Percentiles rank a stretch among this genome's conserved stretches.
These are phyloP conservation scores for Glycine soja DNA, from an alignment of 306 rosid species.

Conservation along the genomic window DNA sequence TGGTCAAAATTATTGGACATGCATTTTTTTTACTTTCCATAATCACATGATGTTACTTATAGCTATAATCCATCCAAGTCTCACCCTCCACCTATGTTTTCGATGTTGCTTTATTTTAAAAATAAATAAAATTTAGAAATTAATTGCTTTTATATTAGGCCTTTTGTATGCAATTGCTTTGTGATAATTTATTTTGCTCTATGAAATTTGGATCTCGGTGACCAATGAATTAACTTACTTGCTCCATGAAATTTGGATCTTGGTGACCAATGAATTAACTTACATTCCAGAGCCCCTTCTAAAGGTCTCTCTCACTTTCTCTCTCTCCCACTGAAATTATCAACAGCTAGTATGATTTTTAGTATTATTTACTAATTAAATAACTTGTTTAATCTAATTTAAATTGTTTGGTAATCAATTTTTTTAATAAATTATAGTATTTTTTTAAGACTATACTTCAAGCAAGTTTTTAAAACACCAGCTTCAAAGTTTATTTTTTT, in stretches of 20 bases:
- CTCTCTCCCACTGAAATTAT: conserved; percentile 2
- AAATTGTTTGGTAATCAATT: too few relatives aligned
- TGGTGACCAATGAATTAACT: conserved; percentile 19
- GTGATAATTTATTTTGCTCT: not conserved
- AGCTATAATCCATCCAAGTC: not conserved
- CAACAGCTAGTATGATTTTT: not conserved
- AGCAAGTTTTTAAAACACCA: too few relatives aligned
- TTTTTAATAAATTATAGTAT: too few relatives aligned
- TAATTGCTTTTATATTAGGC: not conserved
- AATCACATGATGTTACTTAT: not conserved
- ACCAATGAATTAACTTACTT: conserved; percentile 10
- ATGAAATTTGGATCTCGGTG: conserved; percentile 8
- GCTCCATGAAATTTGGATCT: conserved; percentile 17
- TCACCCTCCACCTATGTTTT: not conserved
- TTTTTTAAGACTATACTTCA: too few relatives aligned
- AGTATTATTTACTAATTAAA: too few relatives aligned
- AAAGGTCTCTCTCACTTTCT: conserved; percentile 71
- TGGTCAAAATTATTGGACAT: not conserved
- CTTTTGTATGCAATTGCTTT: not conserved
- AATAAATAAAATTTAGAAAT: not conserved
- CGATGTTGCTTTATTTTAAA: not conserved
- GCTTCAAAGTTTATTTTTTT: too few relatives aligned
- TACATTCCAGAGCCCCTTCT: conserved; percentile 88
- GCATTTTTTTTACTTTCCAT: conserved; percentile 1
- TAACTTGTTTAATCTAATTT: too few relatives aligned